phyloP scores from a whole-genome alignment of 768 basidiomycete species.

The Boletus vinaceobasis region DNA sequence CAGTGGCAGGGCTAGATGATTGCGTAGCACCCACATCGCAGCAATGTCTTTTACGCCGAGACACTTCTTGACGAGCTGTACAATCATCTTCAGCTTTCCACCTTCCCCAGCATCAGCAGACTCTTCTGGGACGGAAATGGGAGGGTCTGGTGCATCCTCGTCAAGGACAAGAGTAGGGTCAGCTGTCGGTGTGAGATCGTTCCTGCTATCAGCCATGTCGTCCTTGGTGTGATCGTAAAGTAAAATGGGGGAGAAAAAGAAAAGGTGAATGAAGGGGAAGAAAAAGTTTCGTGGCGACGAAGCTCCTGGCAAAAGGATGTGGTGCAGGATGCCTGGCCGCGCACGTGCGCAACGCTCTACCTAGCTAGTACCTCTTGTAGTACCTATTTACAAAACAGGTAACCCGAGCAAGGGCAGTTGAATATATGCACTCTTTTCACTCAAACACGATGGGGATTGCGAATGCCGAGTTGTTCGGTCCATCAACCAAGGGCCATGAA shows the following conservation, averaged over 20 bases:
- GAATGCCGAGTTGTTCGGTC: not conserved
- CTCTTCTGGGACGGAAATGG: slow-evolving; percentile 73
- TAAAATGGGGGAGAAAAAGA: not conserved
- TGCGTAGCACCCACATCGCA: slow-evolving; percentile 62
- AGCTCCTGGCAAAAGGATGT: slow-evolving; percentile 11
- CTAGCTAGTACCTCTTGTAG: too few relatives aligned
- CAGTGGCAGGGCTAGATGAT: not conserved
- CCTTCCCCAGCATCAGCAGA: slow-evolving; percentile 74
- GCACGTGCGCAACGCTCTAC: slow-evolving; percentile 23
- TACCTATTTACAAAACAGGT: slow-evolving; percentile 12
- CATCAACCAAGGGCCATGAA: not conserved
- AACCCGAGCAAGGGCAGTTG: not conserved
- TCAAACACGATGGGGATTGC: not conserved
- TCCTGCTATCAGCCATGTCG: slow-evolving; percentile 21
- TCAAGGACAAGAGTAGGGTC: slow-evolving; percentile 27
- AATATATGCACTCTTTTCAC: not conserved
- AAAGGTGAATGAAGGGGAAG: not conserved
- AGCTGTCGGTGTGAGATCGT: slow-evolving; percentile 6
- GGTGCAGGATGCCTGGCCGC: slow-evolving; percentile 4
- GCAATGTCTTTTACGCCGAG: slow-evolving; percentile 95
- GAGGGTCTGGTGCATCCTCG: slow-evolving; percentile 50
- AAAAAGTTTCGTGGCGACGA: slow-evolving; percentile 1
- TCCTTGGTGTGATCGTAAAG: not conserved
- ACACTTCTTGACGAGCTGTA: slow-evolving; percentile 86
- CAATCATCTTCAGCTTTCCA: slow-evolving; percentile 90